These are phyloP conservation scores for Diplodia intermedia DNA, from an alignment of 2,329 filamentous ascomycete genomes.

Conservation along the genomic window DNA sequence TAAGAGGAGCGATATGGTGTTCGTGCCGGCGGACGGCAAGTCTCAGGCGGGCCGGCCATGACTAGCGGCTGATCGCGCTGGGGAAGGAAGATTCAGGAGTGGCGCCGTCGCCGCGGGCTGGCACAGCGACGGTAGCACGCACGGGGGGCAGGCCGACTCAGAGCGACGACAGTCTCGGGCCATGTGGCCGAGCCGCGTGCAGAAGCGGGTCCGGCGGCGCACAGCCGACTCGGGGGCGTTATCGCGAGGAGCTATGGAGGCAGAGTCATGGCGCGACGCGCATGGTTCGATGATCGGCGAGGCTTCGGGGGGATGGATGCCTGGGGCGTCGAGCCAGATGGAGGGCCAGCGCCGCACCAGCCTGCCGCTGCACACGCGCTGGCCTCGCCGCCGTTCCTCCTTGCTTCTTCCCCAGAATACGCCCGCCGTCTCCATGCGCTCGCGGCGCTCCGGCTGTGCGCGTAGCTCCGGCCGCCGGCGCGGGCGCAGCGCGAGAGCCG, in stretches of 20 bases:
- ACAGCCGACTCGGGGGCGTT: constrained; percentile 1
- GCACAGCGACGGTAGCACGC: constrained; percentile 19
- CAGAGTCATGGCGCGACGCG: constrained; percentile 21
- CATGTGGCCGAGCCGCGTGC: constrained; percentile 8
- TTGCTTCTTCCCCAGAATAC: not conserved
- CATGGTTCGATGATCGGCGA: constrained; percentile 22
- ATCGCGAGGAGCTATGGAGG: not conserved
- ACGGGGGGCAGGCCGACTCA: constrained; percentile 1
- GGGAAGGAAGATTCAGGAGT: constrained; percentile 20
- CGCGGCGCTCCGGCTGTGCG: not conserved
- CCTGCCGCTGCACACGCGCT: too few species aligned
- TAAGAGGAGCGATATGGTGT: constrained; percentile 18
- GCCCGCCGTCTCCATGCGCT: not conserved
- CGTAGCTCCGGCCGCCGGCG: not conserved
- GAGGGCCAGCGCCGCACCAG: too few species aligned
- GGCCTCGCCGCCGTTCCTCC: too few species aligned
- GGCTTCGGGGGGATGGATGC: not conserved
- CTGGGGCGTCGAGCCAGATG: not conserved
- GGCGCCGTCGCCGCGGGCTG: constrained; percentile 23
- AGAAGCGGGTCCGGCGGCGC: not conserved
- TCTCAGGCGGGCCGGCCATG: constrained; percentile 14
- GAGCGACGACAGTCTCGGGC: not conserved
- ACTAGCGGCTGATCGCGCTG: constrained; percentile 21
- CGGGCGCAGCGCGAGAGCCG: not conserved
- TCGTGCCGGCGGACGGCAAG: not conserved